Percentiles rank a stretch among this genome's conserved stretches.
Evolutionary conservation across 179 eudicot species (phyloP).

Genomic region (Actinidia polygama): DNA sequence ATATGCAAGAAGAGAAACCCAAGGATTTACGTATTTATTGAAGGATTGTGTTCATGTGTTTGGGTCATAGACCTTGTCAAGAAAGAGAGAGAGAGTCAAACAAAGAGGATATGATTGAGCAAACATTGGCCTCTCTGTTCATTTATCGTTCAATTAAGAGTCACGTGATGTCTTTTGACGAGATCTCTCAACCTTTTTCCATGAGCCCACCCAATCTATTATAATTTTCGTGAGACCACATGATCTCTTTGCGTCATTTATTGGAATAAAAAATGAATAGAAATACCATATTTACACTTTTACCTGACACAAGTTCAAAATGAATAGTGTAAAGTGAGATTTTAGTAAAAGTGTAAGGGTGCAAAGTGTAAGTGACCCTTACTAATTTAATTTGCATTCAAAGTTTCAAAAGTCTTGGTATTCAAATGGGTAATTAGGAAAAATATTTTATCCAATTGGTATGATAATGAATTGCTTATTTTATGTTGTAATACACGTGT

Average conservation of each 20-base stretch:
- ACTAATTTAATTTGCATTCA: neutral
- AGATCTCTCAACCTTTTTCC: no score
- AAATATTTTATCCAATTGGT: neutral
- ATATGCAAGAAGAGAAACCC: neutral
- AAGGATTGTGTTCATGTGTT: neutral
- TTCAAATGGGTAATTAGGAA: neutral
- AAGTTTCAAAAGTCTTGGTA: neutral
- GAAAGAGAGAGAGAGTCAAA: slow-evolving; percentile 1
- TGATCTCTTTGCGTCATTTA: no score
- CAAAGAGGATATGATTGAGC: neutral
- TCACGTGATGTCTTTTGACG: no score
- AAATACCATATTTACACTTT: no score
- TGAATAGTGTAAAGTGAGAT: no score
- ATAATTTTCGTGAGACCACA: no score
- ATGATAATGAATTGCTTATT: neutral
- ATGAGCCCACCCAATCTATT: no score
- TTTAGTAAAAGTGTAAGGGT: no score
- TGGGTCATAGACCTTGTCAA: neutral
- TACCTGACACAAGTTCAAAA: no score
- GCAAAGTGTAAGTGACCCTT: no score
- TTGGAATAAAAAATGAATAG: no score
- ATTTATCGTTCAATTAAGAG: neutral
- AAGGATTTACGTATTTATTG: neutral
- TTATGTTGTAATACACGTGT: neutral
- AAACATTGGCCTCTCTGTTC: no score